phyloP scores from a whole-genome alignment of 257 asterid species.

The Salvia hispanica region DNA sequence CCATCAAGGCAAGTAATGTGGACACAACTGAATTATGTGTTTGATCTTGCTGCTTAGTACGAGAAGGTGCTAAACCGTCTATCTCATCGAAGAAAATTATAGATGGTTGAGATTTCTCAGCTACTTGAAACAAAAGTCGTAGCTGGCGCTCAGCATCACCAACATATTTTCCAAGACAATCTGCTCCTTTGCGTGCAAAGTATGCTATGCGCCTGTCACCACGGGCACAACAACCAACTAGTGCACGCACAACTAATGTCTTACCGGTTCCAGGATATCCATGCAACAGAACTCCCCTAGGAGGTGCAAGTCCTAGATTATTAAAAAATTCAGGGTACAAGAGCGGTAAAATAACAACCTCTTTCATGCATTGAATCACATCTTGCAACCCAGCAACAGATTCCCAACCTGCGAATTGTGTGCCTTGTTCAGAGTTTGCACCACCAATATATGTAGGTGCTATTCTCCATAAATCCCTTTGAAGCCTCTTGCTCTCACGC shows the following conservation, averaged over 20 bases:
- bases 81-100: slow-evolving; percentile 97
- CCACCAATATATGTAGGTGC: slow-evolving; percentile 96
- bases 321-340: slow-evolving; percentile 84
- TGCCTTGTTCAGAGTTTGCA: slow-evolving; percentile 49
- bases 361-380: slow-evolving; percentile 97
- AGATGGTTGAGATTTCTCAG: slow-evolving; percentile 98
- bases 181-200: slow-evolving; percentile 99
- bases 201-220: slow-evolving; percentile 95
- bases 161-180: slow-evolving; percentile 97
- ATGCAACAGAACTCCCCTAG: slow-evolving; percentile 97
- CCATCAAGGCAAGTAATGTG: slow-evolving; percentile 97
- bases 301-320: slow-evolving; percentile 90
- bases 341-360: slow-evolving; percentile 94
- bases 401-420: slow-evolving; percentile 88
- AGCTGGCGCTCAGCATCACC: slow-evolving; percentile 99
- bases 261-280: slow-evolving; percentile 99
- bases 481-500: slow-evolving; percentile 99
- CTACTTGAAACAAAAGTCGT: slow-evolving; percentile 92
- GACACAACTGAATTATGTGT: slow-evolving; percentile 99
- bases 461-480: slow-evolving; percentile 85
- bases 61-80: slow-evolving; percentile 98
- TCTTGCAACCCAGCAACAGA: slow-evolving; percentile 97
- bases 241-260: slow-evolving; percentile 95
- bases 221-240: slow-evolving; percentile 96
- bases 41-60: slow-evolving; percentile 91